phyloP scores from a whole-genome alignment of 345 rosid genomes.

The Eucalyptus cladocalyx region DNA sequence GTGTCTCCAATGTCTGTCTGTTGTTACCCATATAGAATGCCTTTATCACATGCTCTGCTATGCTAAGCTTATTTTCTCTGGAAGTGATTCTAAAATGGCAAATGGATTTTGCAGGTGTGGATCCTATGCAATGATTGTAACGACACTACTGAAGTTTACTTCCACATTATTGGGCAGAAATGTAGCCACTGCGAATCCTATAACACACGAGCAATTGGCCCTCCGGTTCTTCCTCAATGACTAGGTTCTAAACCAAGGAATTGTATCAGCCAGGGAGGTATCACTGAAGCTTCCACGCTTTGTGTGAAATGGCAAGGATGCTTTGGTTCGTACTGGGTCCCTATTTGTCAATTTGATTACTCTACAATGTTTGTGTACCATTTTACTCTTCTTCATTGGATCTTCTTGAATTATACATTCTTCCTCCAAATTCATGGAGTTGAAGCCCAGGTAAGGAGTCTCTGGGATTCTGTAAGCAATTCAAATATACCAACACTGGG shows the following conservation, averaged over 20 bases:
- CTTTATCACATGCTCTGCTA: background rate
- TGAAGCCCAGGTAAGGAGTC: background rate
- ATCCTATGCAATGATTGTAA: slow-evolving; percentile 96
- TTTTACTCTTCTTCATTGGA: background rate
- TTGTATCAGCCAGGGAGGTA: background rate
- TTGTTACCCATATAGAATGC: background rate
- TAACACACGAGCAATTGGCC: slow-evolving; percentile 73
- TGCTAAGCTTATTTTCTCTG: background rate
- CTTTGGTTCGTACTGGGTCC: background rate
- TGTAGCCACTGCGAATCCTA: slow-evolving; percentile 91
- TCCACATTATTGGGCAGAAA: slow-evolving; percentile 86
- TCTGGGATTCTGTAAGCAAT: background rate
- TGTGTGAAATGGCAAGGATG: background rate
- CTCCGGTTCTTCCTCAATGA: slow-evolving; percentile 52
- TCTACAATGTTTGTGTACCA: background rate
- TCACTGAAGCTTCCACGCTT: background rate
- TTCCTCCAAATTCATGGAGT: background rate
- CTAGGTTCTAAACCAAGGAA: background rate
- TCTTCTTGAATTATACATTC: background rate
- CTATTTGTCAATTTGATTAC: background rate
- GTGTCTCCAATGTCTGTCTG: background rate
- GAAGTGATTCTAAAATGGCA: background rate
- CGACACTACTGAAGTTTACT: slow-evolving; percentile 86
- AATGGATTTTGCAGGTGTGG: slow-evolving; percentile 66
- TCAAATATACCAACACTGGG: background rate